Base-by-base conservation (phyloP, 2,329 filamentous ascomycete genomes). In the Penicillium brasilianum region DNA sequence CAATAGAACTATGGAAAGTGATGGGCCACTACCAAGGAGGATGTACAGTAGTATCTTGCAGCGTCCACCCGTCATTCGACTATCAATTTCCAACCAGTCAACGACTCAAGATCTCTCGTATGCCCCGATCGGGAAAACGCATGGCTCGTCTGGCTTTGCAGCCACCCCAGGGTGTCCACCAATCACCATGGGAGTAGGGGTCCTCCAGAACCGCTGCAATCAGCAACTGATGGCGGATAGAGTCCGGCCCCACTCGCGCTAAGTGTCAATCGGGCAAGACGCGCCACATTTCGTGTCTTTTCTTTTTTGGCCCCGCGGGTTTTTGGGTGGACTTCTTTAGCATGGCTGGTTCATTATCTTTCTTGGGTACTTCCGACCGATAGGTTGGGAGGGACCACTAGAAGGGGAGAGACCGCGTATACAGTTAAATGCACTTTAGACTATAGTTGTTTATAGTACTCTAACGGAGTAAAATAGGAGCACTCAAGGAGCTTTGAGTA, bases 41-140 rank as follows among this genome's bases (percentile, higher is more conserved):
- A 28, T 28, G 25, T 28, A 28, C 25, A 28, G 25, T 28, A 28
- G 25, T 6, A 28, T 34, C 32, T 34, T 9, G 32, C 32, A 9
- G 10, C 32, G 10, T 34, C 32, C 32, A 13, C 8, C 8, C 32
- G 10, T 28, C 25, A n/a, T 28, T 28, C 25, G 25, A 28, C 25
- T n/a, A n/a, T n/a, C 25, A 28, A 6, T 6, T 28, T 6, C 25
- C 32, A 34, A 34, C 32, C 32, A 34, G 32, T 34, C 32, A 34
- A 34, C 5, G 32, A 10, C 32, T 34, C 11, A 34, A 34, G 10
- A 34, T 13, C 32, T 9, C 32, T 34, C 32, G 32, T 64, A 49
- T 62, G 55, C 46, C 65, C 64, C 30, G 43, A 62, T 64, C 55
- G 30, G 64, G 66, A 48, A 67, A 67, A 66, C 57, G 66, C 62